Evolutionary conservation across 306 rosid species (phyloP).

Genomic region (Pyrus betulifolia): DNA sequence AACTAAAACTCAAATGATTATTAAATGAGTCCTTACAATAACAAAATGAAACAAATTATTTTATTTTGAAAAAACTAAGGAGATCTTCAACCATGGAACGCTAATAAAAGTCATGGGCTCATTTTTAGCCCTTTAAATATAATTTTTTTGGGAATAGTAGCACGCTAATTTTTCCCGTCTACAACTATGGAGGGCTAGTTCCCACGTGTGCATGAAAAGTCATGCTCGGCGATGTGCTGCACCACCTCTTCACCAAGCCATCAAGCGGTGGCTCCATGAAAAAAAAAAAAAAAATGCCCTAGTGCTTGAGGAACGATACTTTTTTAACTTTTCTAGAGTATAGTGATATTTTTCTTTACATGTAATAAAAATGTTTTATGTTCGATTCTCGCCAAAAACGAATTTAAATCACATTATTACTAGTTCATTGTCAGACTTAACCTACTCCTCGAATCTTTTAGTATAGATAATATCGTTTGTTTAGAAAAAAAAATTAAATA

Average conservation of each 20-base stretch:
- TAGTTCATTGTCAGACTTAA: rapidly evolving
- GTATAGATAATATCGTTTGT: too few species aligned
- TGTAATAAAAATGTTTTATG: too few species aligned
- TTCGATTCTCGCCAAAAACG: rapidly evolving
- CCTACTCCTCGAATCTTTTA: rapidly evolving
- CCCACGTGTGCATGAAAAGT: neutral
- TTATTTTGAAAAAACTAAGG: neutral
- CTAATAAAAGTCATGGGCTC: neutral
- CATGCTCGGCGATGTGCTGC: neutral
- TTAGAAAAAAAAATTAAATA: rapidly evolving
- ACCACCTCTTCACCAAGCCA: neutral
- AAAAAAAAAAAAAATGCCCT: too few species aligned
- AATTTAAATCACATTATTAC: too few species aligned
- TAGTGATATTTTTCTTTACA: too few species aligned
- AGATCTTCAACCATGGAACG: too few species aligned
- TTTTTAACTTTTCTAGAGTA: too few species aligned
- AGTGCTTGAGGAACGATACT: too few species aligned
- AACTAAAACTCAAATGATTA: neutral
- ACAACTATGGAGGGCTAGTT: neutral
- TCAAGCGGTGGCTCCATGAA: neutral
- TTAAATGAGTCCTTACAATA: neutral
- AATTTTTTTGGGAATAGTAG: neutral
- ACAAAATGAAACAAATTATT: too few species aligned
- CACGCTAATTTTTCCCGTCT: neutral
- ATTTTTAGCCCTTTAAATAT: neutral